Conservation (phyloP, 768 basidiomycete genomes). For the Serpula lacrymans region DNA sequence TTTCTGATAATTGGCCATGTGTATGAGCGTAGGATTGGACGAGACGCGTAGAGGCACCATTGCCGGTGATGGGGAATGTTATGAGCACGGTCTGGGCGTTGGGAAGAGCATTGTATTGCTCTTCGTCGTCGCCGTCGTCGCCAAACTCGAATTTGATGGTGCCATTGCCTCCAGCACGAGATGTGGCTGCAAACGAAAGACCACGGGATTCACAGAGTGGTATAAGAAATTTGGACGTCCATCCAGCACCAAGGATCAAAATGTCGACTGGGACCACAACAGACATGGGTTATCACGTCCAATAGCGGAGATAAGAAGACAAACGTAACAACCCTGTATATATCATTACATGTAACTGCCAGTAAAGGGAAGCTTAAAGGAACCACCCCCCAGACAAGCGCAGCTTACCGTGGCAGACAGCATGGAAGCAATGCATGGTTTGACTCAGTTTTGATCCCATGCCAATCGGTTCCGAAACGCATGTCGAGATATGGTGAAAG, state of each 20-base stretch:
- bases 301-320: no score
- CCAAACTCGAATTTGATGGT: conserved; percentile 59
- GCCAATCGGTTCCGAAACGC: no score
- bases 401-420: no score
- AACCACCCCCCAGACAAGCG: no score
- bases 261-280: conserved; percentile 50
- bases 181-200: conserved; percentile 49
- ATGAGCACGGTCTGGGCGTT: conserved; percentile 53
- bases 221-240: conserved; percentile 60
- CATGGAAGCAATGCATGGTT: no score
- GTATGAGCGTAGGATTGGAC: conserved; percentile 38
- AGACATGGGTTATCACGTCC: no score
- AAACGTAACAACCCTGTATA: no score
- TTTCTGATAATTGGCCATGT: conserved; percentile 15
- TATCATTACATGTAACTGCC: no score
- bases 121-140: conserved; percentile 37
- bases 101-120: conserved; percentile 46
- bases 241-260: conserved; percentile 65
- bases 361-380: no score
- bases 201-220: conserved; percentile 43
- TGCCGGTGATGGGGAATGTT: conserved; percentile 48
- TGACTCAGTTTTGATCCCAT: no score
- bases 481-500: no score
- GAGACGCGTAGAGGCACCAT: conserved; percentile 45
- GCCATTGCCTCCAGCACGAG: conserved; percentile 44